Conservation (phyloP, 2,329 filamentous ascomycete species). For the Aspergillus arachidicola region DNA sequence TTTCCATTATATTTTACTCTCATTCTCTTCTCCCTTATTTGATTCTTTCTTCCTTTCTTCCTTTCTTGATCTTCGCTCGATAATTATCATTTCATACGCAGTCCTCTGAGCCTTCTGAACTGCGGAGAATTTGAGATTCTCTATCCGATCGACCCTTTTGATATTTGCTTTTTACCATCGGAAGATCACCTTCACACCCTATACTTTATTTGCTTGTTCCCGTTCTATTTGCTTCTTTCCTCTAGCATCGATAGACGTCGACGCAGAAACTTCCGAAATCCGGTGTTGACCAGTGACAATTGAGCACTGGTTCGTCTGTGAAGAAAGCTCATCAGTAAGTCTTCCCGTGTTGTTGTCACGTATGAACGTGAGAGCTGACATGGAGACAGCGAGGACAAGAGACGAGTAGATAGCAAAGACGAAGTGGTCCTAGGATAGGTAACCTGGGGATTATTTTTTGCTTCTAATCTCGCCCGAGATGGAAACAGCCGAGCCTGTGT, state of each 20-base stretch:
- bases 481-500: conserved; percentile 45
- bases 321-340: not conserved
- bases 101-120: not conserved
- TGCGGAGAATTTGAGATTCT: not conserved
- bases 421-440: too few relatives aligned
- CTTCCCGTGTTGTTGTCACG: not conserved
- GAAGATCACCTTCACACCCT: conserved; percentile 11
- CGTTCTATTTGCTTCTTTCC: conserved; percentile 16
- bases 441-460: not conserved
- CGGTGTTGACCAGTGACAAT: not conserved
- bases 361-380: not conserved
- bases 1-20: not conserved
- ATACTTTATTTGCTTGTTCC: conserved; percentile 23
- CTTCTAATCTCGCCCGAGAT: conserved; percentile 24
- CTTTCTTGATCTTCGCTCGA: not conserved
- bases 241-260: conserved; percentile 2
- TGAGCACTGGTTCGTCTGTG: not conserved
- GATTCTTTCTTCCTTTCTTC: not conserved
- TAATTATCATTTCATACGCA: conserved; percentile 10
- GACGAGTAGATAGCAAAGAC: not conserved
- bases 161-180: conserved; percentile 19
- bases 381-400: not conserved
- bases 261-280: not conserved
- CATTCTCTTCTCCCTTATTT: not conserved
- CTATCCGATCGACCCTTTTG: not conserved